Percentiles rank a stretch among this genome's conserved stretches.
These are phyloP conservation scores for Gaeumannomyces sp. DNA, from an alignment of 2,329 filamentous ascomycete species.

Conservation along the genomic window DNA sequence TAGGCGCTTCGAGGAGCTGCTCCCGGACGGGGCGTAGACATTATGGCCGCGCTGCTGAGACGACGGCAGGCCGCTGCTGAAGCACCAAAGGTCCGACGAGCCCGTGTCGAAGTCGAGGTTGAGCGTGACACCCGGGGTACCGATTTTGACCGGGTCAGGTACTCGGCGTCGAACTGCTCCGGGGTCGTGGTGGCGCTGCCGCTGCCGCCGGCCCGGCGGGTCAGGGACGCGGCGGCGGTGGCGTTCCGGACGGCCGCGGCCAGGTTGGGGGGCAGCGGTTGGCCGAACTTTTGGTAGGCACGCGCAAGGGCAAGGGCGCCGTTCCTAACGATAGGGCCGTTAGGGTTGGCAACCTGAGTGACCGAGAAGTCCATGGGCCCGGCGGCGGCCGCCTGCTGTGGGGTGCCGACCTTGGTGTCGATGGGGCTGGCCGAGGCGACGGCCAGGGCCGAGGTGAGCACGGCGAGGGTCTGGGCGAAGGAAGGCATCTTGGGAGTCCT, in stretches of 20 bases:
- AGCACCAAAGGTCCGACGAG: slow-evolving; percentile 30
- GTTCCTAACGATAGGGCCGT: slow-evolving; percentile 23
- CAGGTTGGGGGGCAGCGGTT: slow-evolving; percentile 26
- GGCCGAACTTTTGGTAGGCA: slow-evolving; percentile 32
- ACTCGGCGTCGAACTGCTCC: slow-evolving; percentile 28
- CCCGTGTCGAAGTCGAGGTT: slow-evolving; percentile 27
- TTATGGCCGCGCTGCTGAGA: slow-evolving; percentile 21
- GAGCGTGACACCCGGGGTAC: slow-evolving; percentile 26
- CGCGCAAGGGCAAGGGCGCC: slow-evolving; percentile 30
- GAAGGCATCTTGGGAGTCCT: slow-evolving; percentile 12
- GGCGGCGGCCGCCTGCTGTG: too few relatives aligned
- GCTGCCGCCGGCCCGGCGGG: slow-evolving; percentile 18
- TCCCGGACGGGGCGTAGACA: slow-evolving; percentile 24
- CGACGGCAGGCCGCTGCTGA: slow-evolving; percentile 22
- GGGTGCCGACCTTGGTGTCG: slow-evolving; percentile 5
- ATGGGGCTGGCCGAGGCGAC: slow-evolving; percentile 10
- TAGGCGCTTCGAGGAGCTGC: slow-evolving; percentile 22
- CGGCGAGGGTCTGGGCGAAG: slow-evolving; percentile 10
- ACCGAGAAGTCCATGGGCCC: slow-evolving; percentile 21
- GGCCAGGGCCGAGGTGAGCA: slow-evolving; percentile 9
- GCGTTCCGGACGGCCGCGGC: slow-evolving; percentile 20
- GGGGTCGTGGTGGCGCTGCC: slow-evolving; percentile 26
- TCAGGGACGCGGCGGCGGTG: slow-evolving; percentile 11
- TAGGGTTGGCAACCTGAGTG: slow-evolving; percentile 30
- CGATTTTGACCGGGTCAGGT: slow-evolving; percentile 35